Percentiles rank a stretch among this genome's conserved stretches.
Evolutionary conservation across 345 rosid species (phyloP).

Genomic region (Hibiscus mutabilis): DNA sequence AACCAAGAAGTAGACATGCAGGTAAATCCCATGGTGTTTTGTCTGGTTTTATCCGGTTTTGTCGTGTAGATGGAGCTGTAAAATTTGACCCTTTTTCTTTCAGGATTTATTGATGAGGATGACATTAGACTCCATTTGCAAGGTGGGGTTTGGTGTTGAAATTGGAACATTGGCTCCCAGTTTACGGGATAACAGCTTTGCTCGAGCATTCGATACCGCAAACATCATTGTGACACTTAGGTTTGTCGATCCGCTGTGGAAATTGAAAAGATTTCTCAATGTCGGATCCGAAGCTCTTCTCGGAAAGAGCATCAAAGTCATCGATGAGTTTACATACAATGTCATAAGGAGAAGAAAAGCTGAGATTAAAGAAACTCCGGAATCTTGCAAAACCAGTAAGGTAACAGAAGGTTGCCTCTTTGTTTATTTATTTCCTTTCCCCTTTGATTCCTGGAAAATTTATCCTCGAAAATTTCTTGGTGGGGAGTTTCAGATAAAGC

Average conservation of each 20-base stretch:
- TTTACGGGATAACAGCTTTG: constrained; percentile 66
- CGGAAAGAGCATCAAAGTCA: constrained; percentile 59
- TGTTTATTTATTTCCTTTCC: background rate
- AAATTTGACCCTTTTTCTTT: background rate
- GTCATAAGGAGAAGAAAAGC: constrained; percentile 3
- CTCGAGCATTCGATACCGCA: constrained; percentile 79
- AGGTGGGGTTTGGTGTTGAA: constrained; percentile 93
- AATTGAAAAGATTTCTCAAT: constrained; percentile 56
- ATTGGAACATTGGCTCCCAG: constrained; percentile 71
- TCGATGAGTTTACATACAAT: constrained; percentile 9
- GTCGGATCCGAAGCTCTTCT: constrained; percentile 86
- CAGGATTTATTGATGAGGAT: constrained; percentile 86
- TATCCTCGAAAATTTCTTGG: constrained; percentile 4
- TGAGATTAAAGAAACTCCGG: constrained; percentile 16
- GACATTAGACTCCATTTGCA: constrained; percentile 92
- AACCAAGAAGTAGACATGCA: constrained; percentile 74
- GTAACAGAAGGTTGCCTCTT: constrained; percentile 11
- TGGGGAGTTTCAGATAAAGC: constrained; percentile 45
- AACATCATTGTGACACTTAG: constrained; percentile 80
- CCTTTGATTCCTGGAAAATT: background rate
- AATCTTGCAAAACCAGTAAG: constrained; percentile 32
- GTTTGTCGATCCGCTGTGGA: constrained; percentile 88
- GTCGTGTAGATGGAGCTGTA: background rate
- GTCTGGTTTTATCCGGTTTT: background rate
- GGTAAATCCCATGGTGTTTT: constrained; percentile 26